Evolutionary conservation across 257 asterid genomes (phyloP).

Genomic region (Nicotiana obtusifolia): DNA sequence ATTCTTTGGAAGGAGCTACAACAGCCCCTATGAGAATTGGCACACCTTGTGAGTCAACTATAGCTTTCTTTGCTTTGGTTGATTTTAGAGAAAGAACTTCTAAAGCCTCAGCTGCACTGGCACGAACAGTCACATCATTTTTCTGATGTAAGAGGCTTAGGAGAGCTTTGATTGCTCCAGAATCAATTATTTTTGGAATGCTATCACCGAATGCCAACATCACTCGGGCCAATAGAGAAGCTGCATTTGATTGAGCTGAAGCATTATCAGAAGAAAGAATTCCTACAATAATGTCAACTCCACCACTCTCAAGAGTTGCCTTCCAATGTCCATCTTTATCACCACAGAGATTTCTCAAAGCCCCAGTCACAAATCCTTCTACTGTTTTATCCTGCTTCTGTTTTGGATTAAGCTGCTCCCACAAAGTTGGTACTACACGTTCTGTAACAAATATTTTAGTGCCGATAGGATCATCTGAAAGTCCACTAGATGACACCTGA

Average conservation of each 20-base stretch:
- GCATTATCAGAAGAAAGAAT: constrained; percentile 69
- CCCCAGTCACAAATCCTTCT: constrained; percentile 68
- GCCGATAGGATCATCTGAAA: constrained; percentile 77
- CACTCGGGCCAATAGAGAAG: constrained; percentile 78
- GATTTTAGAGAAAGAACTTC: constrained; percentile 69
- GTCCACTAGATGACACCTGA: constrained; percentile 63
- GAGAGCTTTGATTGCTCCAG: constrained; percentile 63
- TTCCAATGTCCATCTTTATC: constrained; percentile 76
- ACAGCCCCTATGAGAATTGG: constrained; percentile 65
- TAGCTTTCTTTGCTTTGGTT: constrained; percentile 43
- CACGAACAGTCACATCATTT: constrained; percentile 66
- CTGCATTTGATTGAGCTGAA: constrained; percentile 69
- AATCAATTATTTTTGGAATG: constrained; percentile 52
- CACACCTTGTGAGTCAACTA: constrained; percentile 61
- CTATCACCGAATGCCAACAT: constrained; percentile 55
- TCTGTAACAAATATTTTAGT: constrained; percentile 76
- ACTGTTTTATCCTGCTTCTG: constrained; percentile 66
- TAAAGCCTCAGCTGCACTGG: constrained; percentile 87
- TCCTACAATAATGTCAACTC: constrained; percentile 62
- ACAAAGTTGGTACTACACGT: constrained; percentile 71
- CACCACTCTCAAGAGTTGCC: constrained; percentile 77
- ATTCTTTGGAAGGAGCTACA: constrained; percentile 83
- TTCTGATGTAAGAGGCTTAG: constrained; percentile 51
- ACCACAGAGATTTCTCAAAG: constrained; percentile 84
- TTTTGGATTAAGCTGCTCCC: constrained; percentile 61